A percentile compares a stretch with the other conserved stretches of the same genome.
phyloP scores from a whole-genome alignment of 176 grass and related monocot genomes.

The Cenchrus americanus region DNA sequence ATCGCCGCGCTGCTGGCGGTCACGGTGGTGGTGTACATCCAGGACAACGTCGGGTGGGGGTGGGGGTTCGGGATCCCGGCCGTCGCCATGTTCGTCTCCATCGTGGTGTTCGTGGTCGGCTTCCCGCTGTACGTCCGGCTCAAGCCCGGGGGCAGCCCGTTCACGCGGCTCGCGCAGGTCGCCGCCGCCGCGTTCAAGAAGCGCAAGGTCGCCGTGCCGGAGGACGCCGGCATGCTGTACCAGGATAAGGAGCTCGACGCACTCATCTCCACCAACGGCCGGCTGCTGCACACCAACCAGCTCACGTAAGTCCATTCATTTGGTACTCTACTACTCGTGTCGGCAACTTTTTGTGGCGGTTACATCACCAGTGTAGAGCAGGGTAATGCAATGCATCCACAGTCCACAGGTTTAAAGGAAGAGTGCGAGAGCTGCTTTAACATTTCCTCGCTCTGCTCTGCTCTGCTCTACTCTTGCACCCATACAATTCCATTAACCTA shows the following conservation, averaged over 20 bases:
- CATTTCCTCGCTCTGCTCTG: no score
- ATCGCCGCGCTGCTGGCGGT: slow-evolving; percentile 54
- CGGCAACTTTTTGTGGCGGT: slow-evolving; percentile 14
- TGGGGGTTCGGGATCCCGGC: slow-evolving; percentile 64
- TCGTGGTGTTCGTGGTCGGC: slow-evolving; percentile 55
- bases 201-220: slow-evolving; percentile 35
- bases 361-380: not conserved
- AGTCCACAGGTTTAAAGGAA: not conserved
- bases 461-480: not conserved
- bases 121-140: slow-evolving; percentile 55
- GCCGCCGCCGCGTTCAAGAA: slow-evolving; percentile 55
- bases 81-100: slow-evolving; percentile 56
- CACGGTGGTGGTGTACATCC: slow-evolving; percentile 70
- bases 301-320: slow-evolving; percentile 26
- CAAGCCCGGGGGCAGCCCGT: slow-evolving; percentile 53
- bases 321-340: not conserved
- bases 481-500: not conserved
- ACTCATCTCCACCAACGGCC: slow-evolving; percentile 63
- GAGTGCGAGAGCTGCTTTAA: no score
- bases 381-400: not conserved
- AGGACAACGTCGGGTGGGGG: slow-evolving; percentile 71
- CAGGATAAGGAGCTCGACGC: slow-evolving; percentile 65
- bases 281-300: slow-evolving; percentile 59
- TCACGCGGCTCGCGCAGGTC: slow-evolving; percentile 57
- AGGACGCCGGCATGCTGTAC: slow-evolving; percentile 57